Percentiles rank a stretch among this genome's conserved stretches.
Conservation (phyloP, 768 basidiomycete species). For the Crepidotus variabilis region DNA sequence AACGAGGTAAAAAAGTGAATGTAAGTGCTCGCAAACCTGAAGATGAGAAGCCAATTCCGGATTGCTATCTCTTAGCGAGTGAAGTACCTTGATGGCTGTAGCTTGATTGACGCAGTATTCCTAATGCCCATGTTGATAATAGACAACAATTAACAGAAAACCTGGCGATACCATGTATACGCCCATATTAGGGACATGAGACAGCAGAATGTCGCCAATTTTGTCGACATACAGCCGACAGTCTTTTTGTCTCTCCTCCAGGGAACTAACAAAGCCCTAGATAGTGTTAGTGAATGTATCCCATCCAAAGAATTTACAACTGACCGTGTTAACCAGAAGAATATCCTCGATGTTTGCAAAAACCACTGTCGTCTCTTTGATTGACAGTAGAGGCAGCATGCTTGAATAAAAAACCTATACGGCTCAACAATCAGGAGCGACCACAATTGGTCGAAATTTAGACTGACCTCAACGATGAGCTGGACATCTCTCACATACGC, state of each 20-base stretch:
- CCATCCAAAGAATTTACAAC: too few species aligned
- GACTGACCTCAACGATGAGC: conserved; percentile 78
- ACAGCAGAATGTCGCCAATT: conserved; percentile 81
- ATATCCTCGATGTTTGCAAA: conserved; percentile 96
- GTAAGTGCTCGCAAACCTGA: too few species aligned
- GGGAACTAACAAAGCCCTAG: conserved; percentile 77
- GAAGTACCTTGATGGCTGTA: conserved; percentile 73
- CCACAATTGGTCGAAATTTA: neutral
- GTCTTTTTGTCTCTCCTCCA: conserved; percentile 89
- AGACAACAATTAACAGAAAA: neutral
- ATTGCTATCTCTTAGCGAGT: conserved; percentile 67
- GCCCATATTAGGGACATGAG: conserved; percentile 71
- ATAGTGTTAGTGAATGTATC: too few species aligned
- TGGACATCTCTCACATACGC: conserved; percentile 92
- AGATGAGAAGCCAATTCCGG: conserved; percentile 62
- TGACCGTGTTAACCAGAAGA: conserved; percentile 84
- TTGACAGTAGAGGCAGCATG: conserved; percentile 66
- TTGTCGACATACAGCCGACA: conserved; percentile 88
- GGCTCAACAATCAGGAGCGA: neutral
- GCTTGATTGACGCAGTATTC: conserved; percentile 90
- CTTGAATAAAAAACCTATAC: conserved; percentile 80
- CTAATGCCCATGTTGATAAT: conserved; percentile 32
- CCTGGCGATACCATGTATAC: conserved; percentile 65
- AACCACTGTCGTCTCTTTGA: conserved; percentile 74
- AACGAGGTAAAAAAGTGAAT: too few species aligned